Evolutionary conservation across 192 early-diverging fungal species (phyloP).

Genomic region (Coemansia erecta): DNA sequence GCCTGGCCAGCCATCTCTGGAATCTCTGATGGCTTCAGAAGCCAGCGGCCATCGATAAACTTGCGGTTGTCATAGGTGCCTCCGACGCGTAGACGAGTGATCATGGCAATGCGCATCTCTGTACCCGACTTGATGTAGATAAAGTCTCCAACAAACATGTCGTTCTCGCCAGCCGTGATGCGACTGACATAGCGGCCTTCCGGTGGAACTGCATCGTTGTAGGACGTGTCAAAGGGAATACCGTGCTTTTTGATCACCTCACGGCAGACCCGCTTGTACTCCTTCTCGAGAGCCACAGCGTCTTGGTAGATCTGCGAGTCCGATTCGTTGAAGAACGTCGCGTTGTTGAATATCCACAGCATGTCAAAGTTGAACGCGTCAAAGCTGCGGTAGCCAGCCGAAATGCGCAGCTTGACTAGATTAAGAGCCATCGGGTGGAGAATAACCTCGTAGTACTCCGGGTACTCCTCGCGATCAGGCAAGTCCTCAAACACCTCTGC

Average conservation of each 20-base stretch:
- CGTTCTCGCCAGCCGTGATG: constrained; percentile 35
- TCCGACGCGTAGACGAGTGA: constrained; percentile 37
- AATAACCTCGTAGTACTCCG: constrained; percentile 89
- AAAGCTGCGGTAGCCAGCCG: constrained; percentile 63
- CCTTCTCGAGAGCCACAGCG: constrained; percentile 52
- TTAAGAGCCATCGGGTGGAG: constrained; percentile 69
- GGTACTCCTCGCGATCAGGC: constrained; percentile 74
- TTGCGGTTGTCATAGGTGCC: constrained; percentile 43
- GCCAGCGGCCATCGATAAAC: constrained; percentile 51
- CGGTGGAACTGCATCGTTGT: constrained; percentile 27
- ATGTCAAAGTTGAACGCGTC: constrained; percentile 80
- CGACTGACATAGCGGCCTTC: constrained; percentile 48
- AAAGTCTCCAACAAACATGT: constrained; percentile 50
- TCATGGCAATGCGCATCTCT: constrained; percentile 41
- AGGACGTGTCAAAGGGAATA: constrained; percentile 47
- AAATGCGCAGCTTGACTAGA: constrained; percentile 60
- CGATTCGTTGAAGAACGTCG: constrained; percentile 85
- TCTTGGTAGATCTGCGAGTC: constrained; percentile 82
- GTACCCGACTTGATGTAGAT: constrained; percentile 33
- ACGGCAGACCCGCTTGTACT: constrained; percentile 38
- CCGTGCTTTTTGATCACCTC: constrained; percentile 27
- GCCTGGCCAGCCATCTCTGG: constrained; percentile 44
- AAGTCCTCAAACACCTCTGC: constrained; percentile 78
- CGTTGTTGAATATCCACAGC: constrained; percentile 83
- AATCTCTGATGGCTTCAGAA: constrained; percentile 47